Evolutionary conservation across 345 rosid genomes (phyloP), one percentile per base, ranked within the genome.

Genomic region (Populus deltoides): DNA sequence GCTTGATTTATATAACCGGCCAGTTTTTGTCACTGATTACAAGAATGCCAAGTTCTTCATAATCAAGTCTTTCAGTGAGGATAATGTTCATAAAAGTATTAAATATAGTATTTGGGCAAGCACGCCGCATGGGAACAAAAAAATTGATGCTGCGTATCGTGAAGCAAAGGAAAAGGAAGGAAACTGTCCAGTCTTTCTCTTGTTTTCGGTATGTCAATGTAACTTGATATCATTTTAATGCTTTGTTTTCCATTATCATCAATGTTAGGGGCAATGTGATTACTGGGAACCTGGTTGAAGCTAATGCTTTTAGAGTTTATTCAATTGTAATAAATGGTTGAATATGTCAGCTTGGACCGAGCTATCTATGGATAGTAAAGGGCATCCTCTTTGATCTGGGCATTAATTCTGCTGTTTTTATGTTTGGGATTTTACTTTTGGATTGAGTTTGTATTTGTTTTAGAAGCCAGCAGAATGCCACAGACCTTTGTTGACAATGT

Each of bases 1-100:
- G 73, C 79, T 78, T 70, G 85, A 81, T 75, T 65, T 83, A 70
- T 87, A 82, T 79, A 90, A 88, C 83, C 75, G 24, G 63, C 84
- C 83, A 63, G 90, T 86, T 51, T 90, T 91, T 82, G 79, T 79
- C 73, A 87, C 86, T 20, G 89, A 88, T 57, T 87, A 91, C 65
- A 83, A 83, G 82, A 82, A 84, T 79, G 93, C 91, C 73, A 91
- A 84, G 84, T 90, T 88, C 83, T 91, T 90, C 73, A 78, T 91
- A 68, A 89, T 91, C 78, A 91, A 91, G 85, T 91, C 96, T 65
- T 91, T 91, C 78, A 91, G 93, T 79, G 96, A 91, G 81, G 96
- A 91, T 84, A 90, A 91, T 81, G 89, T 91, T 72, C 96, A 91
- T 81, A 89, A 87, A 83, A 90, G 96, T 75, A 90, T 91, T 45